phyloP scores from a whole-genome alignment of 225 moss, liverwort and hornwort genomes.

The Neckera pumila region DNA sequence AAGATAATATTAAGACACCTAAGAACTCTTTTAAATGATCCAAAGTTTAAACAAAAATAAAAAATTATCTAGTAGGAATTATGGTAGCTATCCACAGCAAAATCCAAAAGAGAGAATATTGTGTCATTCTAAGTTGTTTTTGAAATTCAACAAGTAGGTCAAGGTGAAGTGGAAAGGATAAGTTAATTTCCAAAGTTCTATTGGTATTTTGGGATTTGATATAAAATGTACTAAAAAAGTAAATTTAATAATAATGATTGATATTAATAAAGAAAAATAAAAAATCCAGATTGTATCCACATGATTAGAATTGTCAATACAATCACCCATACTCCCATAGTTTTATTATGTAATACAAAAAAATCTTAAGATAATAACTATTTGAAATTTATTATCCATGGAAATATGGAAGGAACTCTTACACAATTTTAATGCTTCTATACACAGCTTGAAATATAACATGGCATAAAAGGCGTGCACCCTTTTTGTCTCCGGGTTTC shows the following conservation, averaged over 20 bases:
- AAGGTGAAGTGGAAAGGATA: background rate
- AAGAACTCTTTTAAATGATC: background rate
- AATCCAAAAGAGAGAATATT: background rate
- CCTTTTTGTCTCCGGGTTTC: accelerated
- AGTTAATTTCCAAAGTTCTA: background rate
- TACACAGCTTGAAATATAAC: background rate
- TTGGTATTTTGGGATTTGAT: background rate
- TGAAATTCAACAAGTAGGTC: background rate
- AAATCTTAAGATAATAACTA: background rate
- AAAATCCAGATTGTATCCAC: background rate
- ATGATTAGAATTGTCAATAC: background rate
- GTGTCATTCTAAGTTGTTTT: no score
- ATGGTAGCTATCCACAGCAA: background rate
- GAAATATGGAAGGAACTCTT: background rate
- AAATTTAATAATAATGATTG: background rate
- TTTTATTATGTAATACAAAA: background rate
- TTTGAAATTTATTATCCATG: background rate
- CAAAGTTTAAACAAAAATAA: background rate
- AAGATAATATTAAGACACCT: accelerated
- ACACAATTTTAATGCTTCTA: background rate
- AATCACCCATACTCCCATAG: background rate
- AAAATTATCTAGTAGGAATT: background rate
- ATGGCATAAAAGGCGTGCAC: background rate
- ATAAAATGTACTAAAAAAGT: background rate
- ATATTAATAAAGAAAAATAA: no score